Base-by-base conservation (phyloP, 139 green algal genomes). In the Picochlorum sp. region DNA sequence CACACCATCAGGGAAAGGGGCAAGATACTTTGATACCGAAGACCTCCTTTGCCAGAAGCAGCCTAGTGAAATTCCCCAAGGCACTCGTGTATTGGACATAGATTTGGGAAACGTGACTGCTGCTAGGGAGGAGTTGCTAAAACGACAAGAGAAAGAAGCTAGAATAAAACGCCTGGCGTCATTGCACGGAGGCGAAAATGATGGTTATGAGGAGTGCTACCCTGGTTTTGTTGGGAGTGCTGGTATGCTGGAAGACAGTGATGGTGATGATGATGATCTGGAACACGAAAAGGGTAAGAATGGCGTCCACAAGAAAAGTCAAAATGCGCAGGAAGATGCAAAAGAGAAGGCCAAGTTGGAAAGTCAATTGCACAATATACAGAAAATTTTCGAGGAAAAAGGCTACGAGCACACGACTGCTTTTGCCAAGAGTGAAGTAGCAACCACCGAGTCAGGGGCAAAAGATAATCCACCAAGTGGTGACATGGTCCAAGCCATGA, bases 331-430 rank as follows among this genome's bases (percentile, higher is more conserved):
- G 7, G 44, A 57, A 6, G 3, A 29, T 33, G 9, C 3, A 7
- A 55, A 68, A 20, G 50, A 73, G 50, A 62, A 73, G 51, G 55
- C 33, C 54, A 72, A 68, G 41, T 7, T 59, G 14, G 32, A 35
- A 9, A 41, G 18, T 13, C 50, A 73, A 43, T 33, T 73, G 40
- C 44, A 39, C 33, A 68, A 68, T 16, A 49, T 72, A 49, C 51
- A 68, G 12, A 73, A 68, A 40, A 63, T 73, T 16, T 68, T 73
- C 45, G 66, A 68, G 8, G 66, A 73, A 8, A 73, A 73, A 33
- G 66, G 66, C 8, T 64, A 68, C 18, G 59, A 57, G 20, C 50
- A 73, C 26, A 22, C 30, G 4, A 16, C 25, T 2, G 66, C 66
- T 3, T 73, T 73, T 61, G 55, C 16, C 7, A n/a, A n/a, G n/a